Conservation (phyloP, 179 eudicot genomes). For the Drosera spatulata region DNA sequence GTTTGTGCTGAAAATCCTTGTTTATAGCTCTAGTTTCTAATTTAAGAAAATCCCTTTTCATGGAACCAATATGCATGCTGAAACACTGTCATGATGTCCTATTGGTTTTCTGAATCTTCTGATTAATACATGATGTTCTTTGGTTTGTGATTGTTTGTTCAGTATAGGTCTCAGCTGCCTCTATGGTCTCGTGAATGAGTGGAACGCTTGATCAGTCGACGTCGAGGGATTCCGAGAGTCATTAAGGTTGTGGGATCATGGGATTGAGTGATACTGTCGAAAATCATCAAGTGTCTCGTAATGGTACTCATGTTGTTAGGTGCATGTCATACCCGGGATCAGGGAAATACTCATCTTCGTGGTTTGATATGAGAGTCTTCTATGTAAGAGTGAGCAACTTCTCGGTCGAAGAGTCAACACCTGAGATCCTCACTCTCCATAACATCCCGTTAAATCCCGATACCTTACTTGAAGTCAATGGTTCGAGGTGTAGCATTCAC, state of each 20-base stretch:
- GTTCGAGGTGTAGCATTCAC: constrained; percentile 17
- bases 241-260: neutral
- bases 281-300: constrained; percentile 30
- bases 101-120: too few species aligned
- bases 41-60: too few species aligned
- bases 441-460: constrained; percentile 57
- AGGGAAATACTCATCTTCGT: constrained; percentile 21
- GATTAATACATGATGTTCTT: too few species aligned
- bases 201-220: too few species aligned
- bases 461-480: constrained; percentile 51
- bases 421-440: constrained; percentile 59
- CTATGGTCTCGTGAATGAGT: too few species aligned
- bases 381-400: constrained; percentile 64
- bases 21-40: too few species aligned
- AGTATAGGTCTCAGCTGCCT: too few species aligned
- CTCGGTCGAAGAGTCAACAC: constrained; percentile 51
- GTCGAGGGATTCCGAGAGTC: too few species aligned
- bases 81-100: too few species aligned
- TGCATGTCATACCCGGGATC: constrained; percentile 23
- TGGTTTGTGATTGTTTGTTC: too few species aligned
- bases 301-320: constrained; percentile 31
- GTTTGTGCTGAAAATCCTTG: too few species aligned
- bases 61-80: too few species aligned
- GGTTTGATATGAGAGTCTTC: constrained; percentile 76
- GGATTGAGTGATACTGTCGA: constrained; percentile 19